phyloP scores from a whole-genome alignment of 2,329 filamentous ascomycete species.

The Colletotrichum lupini region DNA sequence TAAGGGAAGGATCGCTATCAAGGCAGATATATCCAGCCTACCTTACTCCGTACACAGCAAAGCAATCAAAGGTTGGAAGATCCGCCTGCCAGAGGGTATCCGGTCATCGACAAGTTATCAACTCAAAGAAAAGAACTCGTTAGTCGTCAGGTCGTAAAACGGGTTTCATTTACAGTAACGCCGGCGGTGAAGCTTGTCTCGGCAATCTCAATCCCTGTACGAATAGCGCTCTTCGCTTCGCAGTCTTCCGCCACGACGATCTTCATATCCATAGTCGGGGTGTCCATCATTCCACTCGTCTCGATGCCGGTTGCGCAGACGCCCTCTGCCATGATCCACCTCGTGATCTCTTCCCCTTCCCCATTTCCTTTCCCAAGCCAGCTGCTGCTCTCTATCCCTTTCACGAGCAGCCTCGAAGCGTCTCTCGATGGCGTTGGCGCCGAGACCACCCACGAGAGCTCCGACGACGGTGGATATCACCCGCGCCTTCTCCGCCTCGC shows the following conservation, averaged over 20 bases:
- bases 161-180: neutral
- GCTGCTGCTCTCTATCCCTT: constrained; percentile 45
- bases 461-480: constrained; percentile 63
- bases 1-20: too few relatives aligned
- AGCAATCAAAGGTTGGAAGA: too few relatives aligned
- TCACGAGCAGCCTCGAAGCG: constrained; percentile 52
- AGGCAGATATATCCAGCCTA: too few relatives aligned
- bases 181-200: too few relatives aligned
- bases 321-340: constrained; percentile 35
- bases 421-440: constrained; percentile 62
- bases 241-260: constrained; percentile 21
- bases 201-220: constrained; percentile 14
- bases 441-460: constrained; percentile 65
- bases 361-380: constrained; percentile 47
- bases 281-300: constrained; percentile 41
- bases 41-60: too few relatives aligned
- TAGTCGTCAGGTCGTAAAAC: neutral
- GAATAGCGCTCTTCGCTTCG: constrained; percentile 28
- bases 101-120: neutral
- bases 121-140: neutral
- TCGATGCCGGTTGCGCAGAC: constrained; percentile 34
- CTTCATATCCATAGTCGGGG: constrained; percentile 41
- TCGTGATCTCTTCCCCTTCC: constrained; percentile 38
- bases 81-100: neutral
- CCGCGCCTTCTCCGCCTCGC: constrained; percentile 45